Evolutionary conservation across 257 asterid genomes (phyloP).

Genomic region (Salvia rosmarinus): DNA sequence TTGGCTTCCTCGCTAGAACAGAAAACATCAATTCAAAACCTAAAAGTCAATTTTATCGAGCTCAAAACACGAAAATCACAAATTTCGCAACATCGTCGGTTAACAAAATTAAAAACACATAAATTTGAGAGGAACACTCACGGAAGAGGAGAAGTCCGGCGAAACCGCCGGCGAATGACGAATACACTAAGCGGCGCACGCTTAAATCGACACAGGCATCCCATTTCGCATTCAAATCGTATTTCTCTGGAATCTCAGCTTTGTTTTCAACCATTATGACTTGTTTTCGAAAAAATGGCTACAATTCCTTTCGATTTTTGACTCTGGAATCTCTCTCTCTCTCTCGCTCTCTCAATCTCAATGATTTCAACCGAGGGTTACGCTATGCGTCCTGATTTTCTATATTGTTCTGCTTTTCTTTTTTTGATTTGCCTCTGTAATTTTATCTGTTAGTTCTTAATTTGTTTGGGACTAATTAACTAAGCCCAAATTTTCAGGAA

Average conservation of each 20-base stretch:
- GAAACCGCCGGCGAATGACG: constrained; percentile 66
- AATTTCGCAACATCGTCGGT: not conserved
- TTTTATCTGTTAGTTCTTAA: not conserved
- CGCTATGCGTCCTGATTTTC: constrained; percentile 37
- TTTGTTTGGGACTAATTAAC: too few species aligned
- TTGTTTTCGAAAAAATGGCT: not conserved
- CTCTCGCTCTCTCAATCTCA: constrained; percentile 13
- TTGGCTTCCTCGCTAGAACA: not conserved
- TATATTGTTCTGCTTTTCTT: not conserved
- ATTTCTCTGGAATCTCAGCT: constrained; percentile 49
- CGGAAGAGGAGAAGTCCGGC: constrained; percentile 77
- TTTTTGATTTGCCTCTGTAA: not conserved
- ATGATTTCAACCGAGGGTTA: constrained; percentile 40
- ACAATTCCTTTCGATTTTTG: constrained; percentile 24
- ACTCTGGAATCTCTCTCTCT: constrained; percentile 11
- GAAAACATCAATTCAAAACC: not conserved
- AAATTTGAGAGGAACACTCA: constrained; percentile 33
- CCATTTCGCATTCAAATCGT: constrained; percentile 77
- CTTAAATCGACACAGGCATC: constrained; percentile 77
- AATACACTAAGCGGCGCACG: constrained; percentile 67
- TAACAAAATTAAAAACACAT: not conserved
- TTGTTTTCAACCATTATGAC: constrained; percentile 57
- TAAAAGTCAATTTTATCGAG: not conserved
- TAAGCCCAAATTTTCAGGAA: too few species aligned
- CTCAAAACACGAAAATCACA: constrained; percentile 12